Conservation (phyloP, 805 yeast species). For the Metschnikowia noctiluminum region DNA sequence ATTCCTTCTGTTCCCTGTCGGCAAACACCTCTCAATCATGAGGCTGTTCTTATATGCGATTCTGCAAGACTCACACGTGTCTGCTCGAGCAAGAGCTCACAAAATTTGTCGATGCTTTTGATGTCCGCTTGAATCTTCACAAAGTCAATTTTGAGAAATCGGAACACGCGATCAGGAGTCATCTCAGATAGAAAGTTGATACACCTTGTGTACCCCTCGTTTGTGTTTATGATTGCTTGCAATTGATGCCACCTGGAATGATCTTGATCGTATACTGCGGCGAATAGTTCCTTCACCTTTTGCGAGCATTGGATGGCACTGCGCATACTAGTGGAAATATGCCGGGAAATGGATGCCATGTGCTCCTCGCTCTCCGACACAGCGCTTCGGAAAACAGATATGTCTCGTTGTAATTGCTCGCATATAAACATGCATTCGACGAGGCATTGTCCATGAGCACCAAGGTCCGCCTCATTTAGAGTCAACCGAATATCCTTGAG, state of each 20-base stretch:
- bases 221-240: background rate
- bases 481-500: conserved; percentile 1
- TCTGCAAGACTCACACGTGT: background rate
- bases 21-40: too few species aligned
- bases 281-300: background rate
- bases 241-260: background rate
- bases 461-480: background rate
- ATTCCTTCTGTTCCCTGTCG: too few species aligned
- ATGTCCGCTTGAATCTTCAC: conserved; percentile 5
- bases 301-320: background rate
- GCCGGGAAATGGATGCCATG: background rate
- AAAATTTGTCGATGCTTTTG: conserved; percentile 1
- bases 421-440: background rate
- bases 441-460: background rate
- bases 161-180: conserved; percentile 7
- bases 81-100: conserved; percentile 6
- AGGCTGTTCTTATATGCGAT: too few species aligned
- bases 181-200: conserved; percentile 8
- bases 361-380: conserved; percentile 1
- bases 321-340: background rate
- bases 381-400: background rate
- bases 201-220: conserved; percentile 3
- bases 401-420: conserved; percentile 4
- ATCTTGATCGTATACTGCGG: conserved; percentile 1
- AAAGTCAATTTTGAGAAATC: conserved; percentile 9